Evolutionary conservation across 2,329 filamentous ascomycete species (phyloP).

Genomic region (Scytalidium sp.): DNA sequence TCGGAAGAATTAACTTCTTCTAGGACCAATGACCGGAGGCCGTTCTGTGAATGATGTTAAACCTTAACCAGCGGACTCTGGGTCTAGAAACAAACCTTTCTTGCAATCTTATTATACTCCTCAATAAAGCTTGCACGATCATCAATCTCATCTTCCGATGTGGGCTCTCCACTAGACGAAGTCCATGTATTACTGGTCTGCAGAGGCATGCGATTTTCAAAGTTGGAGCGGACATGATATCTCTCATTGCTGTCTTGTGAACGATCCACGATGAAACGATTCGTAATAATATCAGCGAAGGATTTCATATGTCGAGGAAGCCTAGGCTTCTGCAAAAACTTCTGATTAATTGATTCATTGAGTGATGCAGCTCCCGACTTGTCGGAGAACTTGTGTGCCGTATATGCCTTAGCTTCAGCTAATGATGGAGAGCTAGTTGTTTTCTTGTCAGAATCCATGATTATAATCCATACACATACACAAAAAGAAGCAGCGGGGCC

Average conservation of each 20-base stretch:
- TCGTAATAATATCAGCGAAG: constrained; percentile 6
- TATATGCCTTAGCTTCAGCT: constrained; percentile 16
- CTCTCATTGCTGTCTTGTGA: constrained; percentile 2
- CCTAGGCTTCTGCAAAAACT: constrained; percentile 15
- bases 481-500: neutral
- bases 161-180: constrained; percentile 47
- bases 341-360: constrained; percentile 21
- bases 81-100: constrained; percentile 40
- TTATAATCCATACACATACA: neutral
- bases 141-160: constrained; percentile 49
- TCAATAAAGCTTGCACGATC: constrained; percentile 46
- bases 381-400: constrained; percentile 8
- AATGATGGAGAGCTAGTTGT: constrained; percentile 18
- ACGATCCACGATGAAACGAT: neutral
- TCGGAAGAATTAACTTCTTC: constrained; percentile 17
- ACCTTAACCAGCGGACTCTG: neutral
- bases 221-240: neutral
- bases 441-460: neutral
- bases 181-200: constrained; percentile 53
- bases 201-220: constrained; percentile 24
- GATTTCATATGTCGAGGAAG: constrained; percentile 16
- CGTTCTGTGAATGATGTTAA: constrained; percentile 40
- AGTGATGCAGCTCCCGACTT: constrained; percentile 9
- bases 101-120: constrained; percentile 60
- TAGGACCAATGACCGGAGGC: constrained; percentile 34